A percentile compares a stretch with the other conserved stretches of the same genome.
Conservation (phyloP, 1,139 yeast species). For the Geotrichum candidum region DNA sequence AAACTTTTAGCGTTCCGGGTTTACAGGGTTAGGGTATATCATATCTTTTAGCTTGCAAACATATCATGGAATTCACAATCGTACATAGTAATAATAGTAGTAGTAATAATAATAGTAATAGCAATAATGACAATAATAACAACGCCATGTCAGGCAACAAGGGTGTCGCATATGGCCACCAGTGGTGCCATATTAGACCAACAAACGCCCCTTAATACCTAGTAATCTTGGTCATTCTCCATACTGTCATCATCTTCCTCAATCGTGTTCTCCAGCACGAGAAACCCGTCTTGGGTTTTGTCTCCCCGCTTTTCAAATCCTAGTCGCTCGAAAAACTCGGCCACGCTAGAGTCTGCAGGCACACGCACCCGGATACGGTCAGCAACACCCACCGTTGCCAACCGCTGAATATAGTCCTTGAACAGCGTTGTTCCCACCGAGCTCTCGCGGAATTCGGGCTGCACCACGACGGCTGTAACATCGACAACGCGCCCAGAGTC, state of each 20-base stretch:
- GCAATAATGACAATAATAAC: no score
- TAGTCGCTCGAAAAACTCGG: not conserved
- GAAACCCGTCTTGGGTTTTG: not conserved
- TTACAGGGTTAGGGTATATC: not conserved
- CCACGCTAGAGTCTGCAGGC: not conserved
- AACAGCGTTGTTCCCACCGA: slow-evolving; percentile 79
- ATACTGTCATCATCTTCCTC: not conserved
- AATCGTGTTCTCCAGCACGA: not conserved
- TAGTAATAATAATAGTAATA: no score
- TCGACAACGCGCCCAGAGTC: slow-evolving; percentile 74
- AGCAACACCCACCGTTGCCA: slow-evolving; percentile 83
- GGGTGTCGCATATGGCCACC: not conserved
- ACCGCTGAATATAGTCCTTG: slow-evolving; percentile 85
- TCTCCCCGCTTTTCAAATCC: not conserved
- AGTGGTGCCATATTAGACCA: not conserved
- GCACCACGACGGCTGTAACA: slow-evolving; percentile 74
- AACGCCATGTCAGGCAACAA: no score
- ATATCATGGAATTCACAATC: no score
- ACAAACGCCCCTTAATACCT: not conserved
- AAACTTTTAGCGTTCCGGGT: not conserved
- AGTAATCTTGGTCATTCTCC: not conserved
- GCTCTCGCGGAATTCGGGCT: slow-evolving; percentile 72
- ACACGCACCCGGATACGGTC: slow-evolving; percentile 26
- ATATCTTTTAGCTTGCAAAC: no score
- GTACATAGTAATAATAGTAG: no score